Evolutionary conservation across 306 rosid genomes (phyloP).

Genomic region (Inga oerstediana): DNA sequence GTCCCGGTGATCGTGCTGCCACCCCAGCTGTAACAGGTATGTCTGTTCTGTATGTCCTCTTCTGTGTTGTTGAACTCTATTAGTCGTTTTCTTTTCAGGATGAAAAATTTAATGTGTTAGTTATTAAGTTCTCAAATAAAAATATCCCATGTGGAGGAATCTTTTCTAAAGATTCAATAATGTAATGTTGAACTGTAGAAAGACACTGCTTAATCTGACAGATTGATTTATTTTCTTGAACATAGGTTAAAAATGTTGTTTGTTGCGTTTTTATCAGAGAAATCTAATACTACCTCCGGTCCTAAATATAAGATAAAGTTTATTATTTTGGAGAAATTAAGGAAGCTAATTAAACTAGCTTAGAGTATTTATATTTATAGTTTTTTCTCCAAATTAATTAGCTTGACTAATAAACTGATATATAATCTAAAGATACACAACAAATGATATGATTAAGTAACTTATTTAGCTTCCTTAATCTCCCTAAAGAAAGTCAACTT

Average conservation of each 20-base stretch:
- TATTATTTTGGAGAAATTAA: too few species aligned
- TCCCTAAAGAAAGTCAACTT: too few species aligned
- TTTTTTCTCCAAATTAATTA: too few species aligned
- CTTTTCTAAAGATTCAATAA: neutral
- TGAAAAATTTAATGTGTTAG: neutral
- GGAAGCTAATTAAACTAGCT: too few species aligned
- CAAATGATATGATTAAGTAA: too few species aligned
- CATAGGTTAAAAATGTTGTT: neutral
- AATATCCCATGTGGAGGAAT: neutral
- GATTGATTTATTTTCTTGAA: neutral
- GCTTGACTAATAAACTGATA: too few species aligned
- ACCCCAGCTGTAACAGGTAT: conserved; percentile 9
- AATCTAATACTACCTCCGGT: neutral
- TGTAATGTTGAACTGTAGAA: neutral
- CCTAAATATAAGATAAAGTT: too few species aligned
- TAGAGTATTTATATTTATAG: too few species aligned
- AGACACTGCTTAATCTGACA: neutral
- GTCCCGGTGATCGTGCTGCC: conserved; percentile 19
- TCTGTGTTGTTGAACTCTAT: conserved; percentile 1
- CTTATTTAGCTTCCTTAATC: too few species aligned
- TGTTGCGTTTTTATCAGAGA: neutral
- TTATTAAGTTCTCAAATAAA: neutral
- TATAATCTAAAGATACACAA: too few species aligned
- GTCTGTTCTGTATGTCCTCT: neutral
- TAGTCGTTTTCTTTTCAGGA: neutral